Evolutionary conservation across 768 basidiomycete species (phyloP).

Genomic region (Lanmaoa pseudosensibilis): DNA sequence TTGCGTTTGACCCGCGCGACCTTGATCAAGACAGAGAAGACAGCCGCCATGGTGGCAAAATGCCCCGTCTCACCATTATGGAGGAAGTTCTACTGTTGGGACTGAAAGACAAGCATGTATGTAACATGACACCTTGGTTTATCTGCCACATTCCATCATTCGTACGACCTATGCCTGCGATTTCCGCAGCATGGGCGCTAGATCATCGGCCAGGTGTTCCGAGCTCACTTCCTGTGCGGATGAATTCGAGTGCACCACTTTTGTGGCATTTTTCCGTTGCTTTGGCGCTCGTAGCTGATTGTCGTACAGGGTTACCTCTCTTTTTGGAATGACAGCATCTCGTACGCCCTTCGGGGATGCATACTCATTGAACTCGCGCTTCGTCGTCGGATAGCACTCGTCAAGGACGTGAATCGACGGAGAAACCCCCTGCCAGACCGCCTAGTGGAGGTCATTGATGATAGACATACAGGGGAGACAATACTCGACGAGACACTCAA

Average conservation of each 20-base stretch:
- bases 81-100: constrained; percentile 95
- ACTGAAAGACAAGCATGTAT: constrained; percentile 93
- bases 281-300: constrained; percentile 11
- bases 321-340: constrained; percentile 99
- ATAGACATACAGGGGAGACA: constrained; percentile 92
- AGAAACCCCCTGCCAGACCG: constrained; percentile 78
- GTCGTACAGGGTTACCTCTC: constrained; percentile 79
- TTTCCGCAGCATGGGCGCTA: constrained; percentile 23
- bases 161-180: constrained; percentile 8
- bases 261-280: constrained; percentile 21
- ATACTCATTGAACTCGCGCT: constrained; percentile 96
- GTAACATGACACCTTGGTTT: constrained; percentile 21
- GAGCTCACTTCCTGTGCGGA: constrained; percentile 2
- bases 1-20: constrained; percentile 94
- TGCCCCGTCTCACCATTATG: constrained; percentile 90
- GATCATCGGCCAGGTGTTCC: background rate
- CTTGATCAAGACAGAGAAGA: constrained; percentile 70
- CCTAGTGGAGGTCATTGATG: constrained; percentile 88
- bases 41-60: constrained; percentile 61
- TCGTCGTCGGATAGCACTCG: constrained; percentile 89
- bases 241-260: constrained; percentile 1
- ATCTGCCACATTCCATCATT: constrained; percentile 4
- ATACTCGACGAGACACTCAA: constrained; percentile 93
- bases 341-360: constrained; percentile 96
- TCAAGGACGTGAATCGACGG: constrained; percentile 74